Conservation (phyloP, 805 yeast genomes). For the Monosporozyma unispora region DNA sequence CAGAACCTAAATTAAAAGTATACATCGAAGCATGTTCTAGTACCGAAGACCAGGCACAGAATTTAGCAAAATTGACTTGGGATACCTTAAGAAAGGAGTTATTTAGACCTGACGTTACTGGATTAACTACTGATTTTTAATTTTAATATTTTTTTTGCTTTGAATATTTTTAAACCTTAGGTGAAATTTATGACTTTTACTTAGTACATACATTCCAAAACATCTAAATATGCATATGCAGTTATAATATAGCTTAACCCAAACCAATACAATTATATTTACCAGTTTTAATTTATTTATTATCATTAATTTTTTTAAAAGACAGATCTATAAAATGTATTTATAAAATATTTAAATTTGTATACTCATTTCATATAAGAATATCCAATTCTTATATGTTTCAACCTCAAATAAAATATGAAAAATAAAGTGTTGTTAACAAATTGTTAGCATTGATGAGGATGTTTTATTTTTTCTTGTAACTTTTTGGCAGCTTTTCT, state of each 20-base stretch:
- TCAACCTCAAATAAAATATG: not conserved
- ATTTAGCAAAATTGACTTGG: slow-evolving; percentile 63
- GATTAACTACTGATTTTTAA: slow-evolving; percentile 25
- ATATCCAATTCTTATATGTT: not conserved
- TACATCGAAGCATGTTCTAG: slow-evolving; percentile 70
- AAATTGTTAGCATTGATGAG: not conserved
- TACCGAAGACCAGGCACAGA: slow-evolving; percentile 38
- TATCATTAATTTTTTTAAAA: not conserved
- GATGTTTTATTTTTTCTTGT: not conserved
- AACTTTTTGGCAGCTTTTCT: not conserved
- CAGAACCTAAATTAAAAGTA: slow-evolving; percentile 90
- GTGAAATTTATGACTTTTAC: too few relatives aligned
- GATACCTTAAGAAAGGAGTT: slow-evolving; percentile 44
- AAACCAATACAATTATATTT: not conserved
- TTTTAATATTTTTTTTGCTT: not conserved
- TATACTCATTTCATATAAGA: not conserved
- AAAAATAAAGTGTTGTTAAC: too few relatives aligned
- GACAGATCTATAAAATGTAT: not conserved
- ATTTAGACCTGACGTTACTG: slow-evolving; percentile 55
- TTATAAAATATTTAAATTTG: not conserved
- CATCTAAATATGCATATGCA: too few relatives aligned
- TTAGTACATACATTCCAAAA: too few relatives aligned
- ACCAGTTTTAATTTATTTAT: not conserved
- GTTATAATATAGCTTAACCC: too few relatives aligned
- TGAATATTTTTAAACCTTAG: too few relatives aligned